These are phyloP conservation scores for Neocatenulostroma microsporum DNA, from an alignment of 2,329 filamentous ascomycete species.

Conservation along the genomic window DNA sequence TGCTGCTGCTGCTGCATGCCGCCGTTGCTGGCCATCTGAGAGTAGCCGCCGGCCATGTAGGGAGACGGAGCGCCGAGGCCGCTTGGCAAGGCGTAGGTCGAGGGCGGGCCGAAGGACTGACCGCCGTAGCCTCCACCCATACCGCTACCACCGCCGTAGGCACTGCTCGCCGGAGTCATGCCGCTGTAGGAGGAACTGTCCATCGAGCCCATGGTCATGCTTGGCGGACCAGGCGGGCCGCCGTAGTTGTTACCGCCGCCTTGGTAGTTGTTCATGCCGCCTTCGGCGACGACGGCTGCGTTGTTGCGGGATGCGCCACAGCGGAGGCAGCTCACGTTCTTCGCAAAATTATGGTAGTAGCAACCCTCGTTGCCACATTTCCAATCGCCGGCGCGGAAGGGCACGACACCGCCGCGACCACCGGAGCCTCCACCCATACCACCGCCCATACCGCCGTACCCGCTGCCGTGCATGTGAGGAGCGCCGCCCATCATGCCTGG, in stretches of 20 bases:
- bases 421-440: slow-evolving; percentile 57
- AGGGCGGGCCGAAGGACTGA: slow-evolving; percentile 82
- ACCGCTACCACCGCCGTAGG: slow-evolving; percentile 55
- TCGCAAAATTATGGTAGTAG: slow-evolving; percentile 98
- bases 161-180: slow-evolving; percentile 56
- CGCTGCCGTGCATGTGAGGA: slow-evolving; percentile 57
- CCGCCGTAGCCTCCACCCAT: slow-evolving; percentile 53
- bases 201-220: slow-evolving; percentile 54
- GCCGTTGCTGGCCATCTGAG: slow-evolving; percentile 51
- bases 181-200: slow-evolving; percentile 21
- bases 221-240: slow-evolving; percentile 67
- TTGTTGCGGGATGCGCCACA: slow-evolving; percentile 92
- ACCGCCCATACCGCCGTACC: slow-evolving; percentile 42
- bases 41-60: slow-evolving; percentile 76
- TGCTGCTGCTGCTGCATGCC: slow-evolving; percentile 57
- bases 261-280: slow-evolving; percentile 51
- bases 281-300: slow-evolving; percentile 89
- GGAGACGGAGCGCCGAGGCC: slow-evolving; percentile 71
- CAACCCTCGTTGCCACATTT: slow-evolving; percentile 97
- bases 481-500: slow-evolving; percentile 61
- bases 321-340: slow-evolving; percentile 95
- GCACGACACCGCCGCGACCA: slow-evolving; percentile 59
- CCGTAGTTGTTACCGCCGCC: slow-evolving; percentile 40
- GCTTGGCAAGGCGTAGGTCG: slow-evolving; percentile 81
- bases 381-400: slow-evolving; percentile 98